Conservation (phyloP, 2,329 filamentous ascomycete genomes). For the Penicillium sp. region DNA sequence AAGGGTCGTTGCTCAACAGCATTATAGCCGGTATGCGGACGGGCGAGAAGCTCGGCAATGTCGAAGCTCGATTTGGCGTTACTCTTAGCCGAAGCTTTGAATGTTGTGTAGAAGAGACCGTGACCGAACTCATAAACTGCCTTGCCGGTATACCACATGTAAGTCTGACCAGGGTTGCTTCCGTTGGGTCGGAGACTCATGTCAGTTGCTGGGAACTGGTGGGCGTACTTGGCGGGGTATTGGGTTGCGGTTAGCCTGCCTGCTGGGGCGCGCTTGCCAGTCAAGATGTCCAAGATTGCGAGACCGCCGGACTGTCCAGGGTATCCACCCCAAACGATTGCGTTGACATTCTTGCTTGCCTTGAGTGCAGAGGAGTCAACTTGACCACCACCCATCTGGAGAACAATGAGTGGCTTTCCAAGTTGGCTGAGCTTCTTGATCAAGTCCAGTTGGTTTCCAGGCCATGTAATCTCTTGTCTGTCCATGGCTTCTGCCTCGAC, state of each 20-base stretch:
- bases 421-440: slow-evolving; percentile 39
- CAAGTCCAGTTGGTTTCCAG: slow-evolving; percentile 45
- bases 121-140: slow-evolving; percentile 47
- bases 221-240: slow-evolving; percentile 46
- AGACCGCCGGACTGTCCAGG: slow-evolving; percentile 48
- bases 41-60: slow-evolving; percentile 37
- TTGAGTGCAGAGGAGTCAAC: slow-evolving; percentile 46
- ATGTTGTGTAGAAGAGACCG: slow-evolving; percentile 49
- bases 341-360: slow-evolving; percentile 41
- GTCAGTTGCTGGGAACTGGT: slow-evolving; percentile 43
- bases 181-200: slow-evolving; percentile 44
- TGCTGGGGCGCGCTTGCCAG: slow-evolving; percentile 43
- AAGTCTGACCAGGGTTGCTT: slow-evolving; percentile 46
- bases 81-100: slow-evolving; percentile 22
- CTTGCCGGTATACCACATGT: slow-evolving; percentile 47
- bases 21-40: slow-evolving; percentile 26
- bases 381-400: slow-evolving; percentile 49
- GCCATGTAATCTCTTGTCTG: slow-evolving; percentile 46
- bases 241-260: slow-evolving; percentile 45
- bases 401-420: slow-evolving; percentile 43
- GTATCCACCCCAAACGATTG: slow-evolving; percentile 49
- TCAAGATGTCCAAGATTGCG: slow-evolving; percentile 46
- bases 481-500: slow-evolving; percentile 47
- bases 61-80: slow-evolving; percentile 27
- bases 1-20: slow-evolving; percentile 40